phyloP scores from a whole-genome alignment of 2,329 filamentous ascomycete genomes.

The Dactylellina haptotyla region DNA sequence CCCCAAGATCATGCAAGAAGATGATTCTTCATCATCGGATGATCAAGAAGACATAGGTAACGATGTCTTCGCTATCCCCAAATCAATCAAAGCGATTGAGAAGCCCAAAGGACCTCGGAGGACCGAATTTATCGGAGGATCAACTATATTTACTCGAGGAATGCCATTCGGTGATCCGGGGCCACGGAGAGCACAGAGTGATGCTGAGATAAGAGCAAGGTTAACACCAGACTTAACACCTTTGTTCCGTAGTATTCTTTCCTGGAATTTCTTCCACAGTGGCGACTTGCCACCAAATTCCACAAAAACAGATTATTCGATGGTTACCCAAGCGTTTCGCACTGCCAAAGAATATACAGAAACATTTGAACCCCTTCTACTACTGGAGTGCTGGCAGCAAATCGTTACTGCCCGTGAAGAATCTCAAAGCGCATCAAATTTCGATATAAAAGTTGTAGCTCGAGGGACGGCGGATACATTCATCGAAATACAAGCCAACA shows the following conservation, averaged over 20 bases:
- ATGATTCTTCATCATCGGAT: slow-evolving; percentile 59
- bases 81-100: slow-evolving; percentile 59
- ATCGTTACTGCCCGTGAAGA: slow-evolving; percentile 92
- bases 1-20: slow-evolving; percentile 20
- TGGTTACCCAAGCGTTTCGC: slow-evolving; percentile 80
- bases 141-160: slow-evolving; percentile 61
- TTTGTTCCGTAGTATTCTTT: slow-evolving; percentile 84
- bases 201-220: slow-evolving; percentile 90
- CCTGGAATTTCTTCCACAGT: slow-evolving; percentile 93
- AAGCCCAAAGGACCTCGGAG: slow-evolving; percentile 69
- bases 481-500: slow-evolving; percentile 85
- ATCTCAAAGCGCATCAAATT: slow-evolving; percentile 75
- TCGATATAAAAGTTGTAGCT: slow-evolving; percentile 87
- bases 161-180: slow-evolving; percentile 57
- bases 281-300: slow-evolving; percentile 83
- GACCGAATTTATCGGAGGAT: slow-evolving; percentile 72
- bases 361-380: slow-evolving; percentile 88
- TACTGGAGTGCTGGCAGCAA: slow-evolving; percentile 94
- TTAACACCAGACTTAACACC: slow-evolving; percentile 87
- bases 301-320: slow-evolving; percentile 75
- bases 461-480: slow-evolving; percentile 92
- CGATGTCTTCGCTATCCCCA: slow-evolving; percentile 63
- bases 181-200: slow-evolving; percentile 56
- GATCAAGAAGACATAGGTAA: slow-evolving; percentile 67
- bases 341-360: slow-evolving; percentile 82